phyloP scores from a whole-genome alignment of 345 rosid genomes.

The Garcia nutans region DNA sequence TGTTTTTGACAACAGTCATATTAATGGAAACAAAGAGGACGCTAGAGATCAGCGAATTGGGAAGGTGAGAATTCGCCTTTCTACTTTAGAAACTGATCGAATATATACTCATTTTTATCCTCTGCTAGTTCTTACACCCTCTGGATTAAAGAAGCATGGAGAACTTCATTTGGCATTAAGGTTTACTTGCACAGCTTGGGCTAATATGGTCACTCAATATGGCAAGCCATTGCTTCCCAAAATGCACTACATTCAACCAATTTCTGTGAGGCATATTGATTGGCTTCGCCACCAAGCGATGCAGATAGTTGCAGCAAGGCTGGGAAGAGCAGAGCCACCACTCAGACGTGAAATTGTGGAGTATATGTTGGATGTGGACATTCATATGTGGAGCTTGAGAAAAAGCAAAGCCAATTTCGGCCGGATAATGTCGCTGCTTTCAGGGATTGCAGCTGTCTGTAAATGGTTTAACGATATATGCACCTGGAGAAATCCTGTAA shows the following conservation, averaged over 20 bases:
- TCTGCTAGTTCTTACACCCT: constrained; percentile 15
- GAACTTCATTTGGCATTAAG: constrained; percentile 34
- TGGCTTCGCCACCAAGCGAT: constrained; percentile 35
- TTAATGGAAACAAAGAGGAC: constrained; percentile 30
- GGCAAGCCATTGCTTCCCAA: constrained; percentile 35
- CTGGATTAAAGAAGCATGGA: constrained; percentile 31
- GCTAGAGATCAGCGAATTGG: constrained; percentile 30
- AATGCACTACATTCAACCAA: constrained; percentile 37
- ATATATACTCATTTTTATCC: constrained; percentile 33
- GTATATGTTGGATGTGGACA: constrained; percentile 33
- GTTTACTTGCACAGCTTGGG: constrained; percentile 36
- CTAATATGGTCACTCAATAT: constrained; percentile 29
- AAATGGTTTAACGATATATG: constrained; percentile 33
- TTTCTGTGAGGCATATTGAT: constrained; percentile 25
- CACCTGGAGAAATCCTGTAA: constrained; percentile 36
- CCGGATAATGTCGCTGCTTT: constrained; percentile 28
- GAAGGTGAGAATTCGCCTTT: constrained; percentile 32
- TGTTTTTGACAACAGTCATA: constrained; percentile 34
- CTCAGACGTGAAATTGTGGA: constrained; percentile 31
- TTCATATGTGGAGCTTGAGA: constrained; percentile 34
- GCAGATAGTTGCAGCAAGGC: constrained; percentile 30
- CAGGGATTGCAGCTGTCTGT: constrained; percentile 23
- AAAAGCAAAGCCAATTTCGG: constrained; percentile 35
- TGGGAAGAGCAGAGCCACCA: constrained; percentile 33
- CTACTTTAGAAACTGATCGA: constrained; percentile 28